A percentile compares a stretch with the other conserved stretches of the same genome.
These are phyloP conservation scores for Cavenderia fasciculata DNA, from an alignment of 78 protist species.

Conservation along the genomic window DNA sequence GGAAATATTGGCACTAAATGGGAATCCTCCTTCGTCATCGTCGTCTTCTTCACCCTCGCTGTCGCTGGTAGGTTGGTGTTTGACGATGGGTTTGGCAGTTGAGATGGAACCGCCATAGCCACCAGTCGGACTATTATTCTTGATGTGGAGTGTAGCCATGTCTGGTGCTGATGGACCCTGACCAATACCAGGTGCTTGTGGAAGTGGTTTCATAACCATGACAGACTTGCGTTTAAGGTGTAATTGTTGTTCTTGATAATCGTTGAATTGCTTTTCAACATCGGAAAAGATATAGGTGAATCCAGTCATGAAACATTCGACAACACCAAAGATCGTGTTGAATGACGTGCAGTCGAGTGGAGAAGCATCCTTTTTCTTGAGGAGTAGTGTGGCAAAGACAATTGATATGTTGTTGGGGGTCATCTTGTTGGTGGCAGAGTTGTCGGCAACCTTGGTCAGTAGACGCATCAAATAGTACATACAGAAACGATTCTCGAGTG, in stretches of 20 bases:
- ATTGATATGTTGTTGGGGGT: constrained; percentile 74
- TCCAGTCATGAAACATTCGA: constrained; percentile 73
- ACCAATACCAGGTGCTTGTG: constrained; percentile 2
- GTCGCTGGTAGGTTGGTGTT: background rate
- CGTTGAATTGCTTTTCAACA: constrained; percentile 11
- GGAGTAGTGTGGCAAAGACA: constrained; percentile 76
- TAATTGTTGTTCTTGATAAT: background rate
- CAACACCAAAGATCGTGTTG: constrained; percentile 46
- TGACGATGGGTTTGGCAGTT: background rate
- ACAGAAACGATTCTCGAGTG: constrained; percentile 35
- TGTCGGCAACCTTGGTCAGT: constrained; percentile 59
- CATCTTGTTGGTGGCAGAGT: constrained; percentile 73
- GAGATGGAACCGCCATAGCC: too few species aligned
- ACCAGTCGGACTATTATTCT: too few species aligned
- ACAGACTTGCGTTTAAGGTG: constrained; percentile 20
- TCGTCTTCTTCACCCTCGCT: background rate
- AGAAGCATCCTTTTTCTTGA: constrained; percentile 49
- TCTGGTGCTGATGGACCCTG: too few species aligned
- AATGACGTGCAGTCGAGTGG: constrained; percentile 68
- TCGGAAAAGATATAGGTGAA: constrained; percentile 16
- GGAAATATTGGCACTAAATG: constrained; percentile 28
- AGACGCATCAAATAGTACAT: constrained; percentile 51
- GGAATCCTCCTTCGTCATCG: constrained; percentile 52
- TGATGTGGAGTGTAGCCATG: too few species aligned
- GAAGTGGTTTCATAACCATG: constrained; percentile 41